phyloP scores from a whole-genome alignment of 1,284 basidiomycete species.

The Chiua sp. region DNA sequence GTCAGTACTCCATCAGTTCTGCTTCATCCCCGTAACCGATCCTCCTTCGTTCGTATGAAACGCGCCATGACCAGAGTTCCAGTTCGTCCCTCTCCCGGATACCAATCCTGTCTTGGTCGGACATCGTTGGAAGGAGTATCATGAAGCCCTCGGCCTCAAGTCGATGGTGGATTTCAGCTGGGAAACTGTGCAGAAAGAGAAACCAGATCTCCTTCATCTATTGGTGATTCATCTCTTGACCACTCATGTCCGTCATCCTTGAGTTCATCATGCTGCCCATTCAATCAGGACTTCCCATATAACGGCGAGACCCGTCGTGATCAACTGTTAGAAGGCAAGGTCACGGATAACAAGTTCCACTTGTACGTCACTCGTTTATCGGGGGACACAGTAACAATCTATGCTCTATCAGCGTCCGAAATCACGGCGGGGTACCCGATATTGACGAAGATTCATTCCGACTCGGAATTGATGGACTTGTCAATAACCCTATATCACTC shows the following conservation, averaged over 20 bases:
- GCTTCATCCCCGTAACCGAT: not conserved
- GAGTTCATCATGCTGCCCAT: not conserved
- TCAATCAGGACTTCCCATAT: slow-evolving; percentile 18
- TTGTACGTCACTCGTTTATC: slow-evolving; percentile 12
- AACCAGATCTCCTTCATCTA: slow-evolving; percentile 57
- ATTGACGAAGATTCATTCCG: slow-evolving; percentile 18
- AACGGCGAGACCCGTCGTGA: slow-evolving; percentile 22
- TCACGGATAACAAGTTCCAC: slow-evolving; percentile 22
- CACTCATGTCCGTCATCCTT: not conserved
- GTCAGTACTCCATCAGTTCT: slow-evolving; percentile 3
- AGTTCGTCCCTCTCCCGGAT: slow-evolving; percentile 52
- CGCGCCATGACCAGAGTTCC: slow-evolving; percentile 41
- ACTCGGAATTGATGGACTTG: slow-evolving; percentile 20
- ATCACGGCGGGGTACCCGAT: slow-evolving; percentile 22
- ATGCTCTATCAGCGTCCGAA: slow-evolving; percentile 11
- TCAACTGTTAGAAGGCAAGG: slow-evolving; percentile 18
- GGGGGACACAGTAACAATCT: not conserved
- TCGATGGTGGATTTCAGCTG: slow-evolving; percentile 56
- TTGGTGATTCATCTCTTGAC: slow-evolving; percentile 43
- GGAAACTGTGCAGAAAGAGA: slow-evolving; percentile 58
- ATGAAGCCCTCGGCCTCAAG: slow-evolving; percentile 53
- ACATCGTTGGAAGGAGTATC: slow-evolving; percentile 61
- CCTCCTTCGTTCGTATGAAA: not conserved
- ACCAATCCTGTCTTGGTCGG: slow-evolving; percentile 60
- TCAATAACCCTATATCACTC: slow-evolving; percentile 11